phyloP scores from a whole-genome alignment of 345 rosid species.

The Populus ilicifolia region DNA sequence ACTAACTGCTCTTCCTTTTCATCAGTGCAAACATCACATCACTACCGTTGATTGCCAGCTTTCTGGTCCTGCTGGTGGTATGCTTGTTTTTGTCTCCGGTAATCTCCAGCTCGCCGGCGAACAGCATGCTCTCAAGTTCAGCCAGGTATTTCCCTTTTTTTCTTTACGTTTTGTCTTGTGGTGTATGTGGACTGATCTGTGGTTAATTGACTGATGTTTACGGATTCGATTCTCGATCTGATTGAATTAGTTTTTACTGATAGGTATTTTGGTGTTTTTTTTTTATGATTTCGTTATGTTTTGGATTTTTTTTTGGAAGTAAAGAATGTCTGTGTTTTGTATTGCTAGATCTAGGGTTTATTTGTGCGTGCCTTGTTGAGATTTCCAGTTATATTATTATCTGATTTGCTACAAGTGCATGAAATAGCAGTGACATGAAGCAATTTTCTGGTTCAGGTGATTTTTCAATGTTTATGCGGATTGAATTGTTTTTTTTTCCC shows the following conservation, averaged over 20 bases:
- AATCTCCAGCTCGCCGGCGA: slow-evolving; percentile 90
- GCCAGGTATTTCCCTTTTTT: slow-evolving; percentile 52
- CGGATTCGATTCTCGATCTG: not conserved
- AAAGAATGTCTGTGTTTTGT: not conserved
- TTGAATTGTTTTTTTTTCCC: not conserved
- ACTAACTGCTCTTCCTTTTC: slow-evolving; percentile 79
- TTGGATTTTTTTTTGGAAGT: not conserved
- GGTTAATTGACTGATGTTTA: not conserved
- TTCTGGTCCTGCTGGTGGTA: slow-evolving; percentile 86
- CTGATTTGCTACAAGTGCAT: not conserved
- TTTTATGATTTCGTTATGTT: too few species aligned
- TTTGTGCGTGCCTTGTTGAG: not conserved
- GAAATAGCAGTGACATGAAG: not conserved
- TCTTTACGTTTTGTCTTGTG: not conserved
- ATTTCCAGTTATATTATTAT: not conserved
- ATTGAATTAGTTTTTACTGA: not conserved
- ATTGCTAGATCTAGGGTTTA: slow-evolving; percentile 15
- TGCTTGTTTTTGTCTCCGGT: slow-evolving; percentile 92
- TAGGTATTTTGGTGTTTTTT: not conserved
- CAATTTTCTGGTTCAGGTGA: not conserved
- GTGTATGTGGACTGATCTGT: not conserved
- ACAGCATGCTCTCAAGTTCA: slow-evolving; percentile 89
- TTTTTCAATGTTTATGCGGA: not conserved
- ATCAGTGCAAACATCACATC: slow-evolving; percentile 84
- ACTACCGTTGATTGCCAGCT: slow-evolving; percentile 94